Percentiles rank a stretch among this genome's conserved stretches.
Conservation (phyloP, 1,139 yeast species). For the Pichia sp. region DNA sequence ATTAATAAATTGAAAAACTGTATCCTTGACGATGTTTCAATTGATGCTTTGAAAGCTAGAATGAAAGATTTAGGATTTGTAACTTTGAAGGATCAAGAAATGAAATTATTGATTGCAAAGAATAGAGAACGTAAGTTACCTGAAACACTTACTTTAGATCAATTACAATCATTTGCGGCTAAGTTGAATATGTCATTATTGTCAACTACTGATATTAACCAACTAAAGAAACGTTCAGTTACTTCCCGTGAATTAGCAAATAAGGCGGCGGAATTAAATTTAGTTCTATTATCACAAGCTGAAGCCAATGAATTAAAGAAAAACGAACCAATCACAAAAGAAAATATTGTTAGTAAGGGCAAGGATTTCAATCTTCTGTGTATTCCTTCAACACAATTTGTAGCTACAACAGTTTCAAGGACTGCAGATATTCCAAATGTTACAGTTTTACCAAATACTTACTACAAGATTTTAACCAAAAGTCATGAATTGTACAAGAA, state of each 20-base stretch:
- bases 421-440: constrained; percentile 51
- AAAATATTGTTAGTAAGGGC: constrained; percentile 31
- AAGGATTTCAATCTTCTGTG: constrained; percentile 42
- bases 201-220: constrained; percentile 23
- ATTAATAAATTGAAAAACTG: background rate
- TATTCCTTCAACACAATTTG: constrained; percentile 48
- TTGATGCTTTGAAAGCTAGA: constrained; percentile 17
- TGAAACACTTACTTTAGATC: constrained; percentile 10
- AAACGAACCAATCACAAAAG: constrained; percentile 23
- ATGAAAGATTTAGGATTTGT: constrained; percentile 34
- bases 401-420: constrained; percentile 54
- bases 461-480: constrained; percentile 49
- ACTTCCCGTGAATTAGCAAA: constrained; percentile 29
- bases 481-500: constrained; percentile 29
- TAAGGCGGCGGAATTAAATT: constrained; percentile 41
- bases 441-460: constrained; percentile 56
- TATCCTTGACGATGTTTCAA: constrained; percentile 3
- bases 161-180: constrained; percentile 17
- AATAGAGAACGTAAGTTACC: constrained; percentile 9
- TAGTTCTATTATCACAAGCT: constrained; percentile 38
- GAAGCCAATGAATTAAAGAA: constrained; percentile 19
- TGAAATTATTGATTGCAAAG: constrained; percentile 14
- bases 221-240: constrained; percentile 22
- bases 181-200: constrained; percentile 28
- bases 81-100: constrained; percentile 30